phyloP scores from a whole-genome alignment of 179 eudicot genomes.

The Beta lomatogona region DNA sequence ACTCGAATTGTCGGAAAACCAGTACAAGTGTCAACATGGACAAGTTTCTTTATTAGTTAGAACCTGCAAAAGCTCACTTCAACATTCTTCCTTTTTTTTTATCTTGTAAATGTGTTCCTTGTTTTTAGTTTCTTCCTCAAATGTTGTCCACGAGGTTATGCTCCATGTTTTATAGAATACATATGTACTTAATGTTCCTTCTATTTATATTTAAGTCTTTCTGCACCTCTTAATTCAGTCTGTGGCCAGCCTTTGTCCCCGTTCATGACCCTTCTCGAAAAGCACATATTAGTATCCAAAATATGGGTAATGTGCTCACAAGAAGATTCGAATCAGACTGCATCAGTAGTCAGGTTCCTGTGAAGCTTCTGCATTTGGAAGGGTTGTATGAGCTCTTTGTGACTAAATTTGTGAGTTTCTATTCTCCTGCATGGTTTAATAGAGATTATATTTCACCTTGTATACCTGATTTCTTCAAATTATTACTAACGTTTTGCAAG shows the following conservation, averaged over 20 bases:
- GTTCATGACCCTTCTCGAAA: too few species aligned
- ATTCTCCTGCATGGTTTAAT: constrained; percentile 12
- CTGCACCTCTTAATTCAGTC: too few species aligned
- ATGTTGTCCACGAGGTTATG: too few species aligned
- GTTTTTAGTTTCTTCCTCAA: too few species aligned
- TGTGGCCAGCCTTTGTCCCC: too few species aligned
- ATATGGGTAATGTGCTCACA: constrained; percentile 87
- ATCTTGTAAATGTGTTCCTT: constrained; percentile 3
- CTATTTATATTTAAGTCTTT: too few species aligned
- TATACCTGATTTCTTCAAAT: not conserved
- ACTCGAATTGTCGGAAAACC: too few species aligned
- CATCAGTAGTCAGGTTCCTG: constrained; percentile 89
- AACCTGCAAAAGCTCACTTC: not conserved
- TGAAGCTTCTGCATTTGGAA: constrained; percentile 98
- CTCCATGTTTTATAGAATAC: too few species aligned
- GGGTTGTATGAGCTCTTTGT: constrained; percentile 91
- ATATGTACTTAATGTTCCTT: too few species aligned
- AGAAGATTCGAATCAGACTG: constrained; percentile 96
- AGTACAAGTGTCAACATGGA: not conserved
- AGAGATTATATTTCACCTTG: not conserved
- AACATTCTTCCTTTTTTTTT: not conserved
- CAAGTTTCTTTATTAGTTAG: not conserved
- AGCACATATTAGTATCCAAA: constrained; percentile 92
- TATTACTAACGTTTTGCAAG: too few species aligned
- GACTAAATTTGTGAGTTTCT: constrained; percentile 85